Base-by-base conservation (phyloP, 1,284 basidiomycete genomes). In the Cryptococcus wingfieldii region DNA sequence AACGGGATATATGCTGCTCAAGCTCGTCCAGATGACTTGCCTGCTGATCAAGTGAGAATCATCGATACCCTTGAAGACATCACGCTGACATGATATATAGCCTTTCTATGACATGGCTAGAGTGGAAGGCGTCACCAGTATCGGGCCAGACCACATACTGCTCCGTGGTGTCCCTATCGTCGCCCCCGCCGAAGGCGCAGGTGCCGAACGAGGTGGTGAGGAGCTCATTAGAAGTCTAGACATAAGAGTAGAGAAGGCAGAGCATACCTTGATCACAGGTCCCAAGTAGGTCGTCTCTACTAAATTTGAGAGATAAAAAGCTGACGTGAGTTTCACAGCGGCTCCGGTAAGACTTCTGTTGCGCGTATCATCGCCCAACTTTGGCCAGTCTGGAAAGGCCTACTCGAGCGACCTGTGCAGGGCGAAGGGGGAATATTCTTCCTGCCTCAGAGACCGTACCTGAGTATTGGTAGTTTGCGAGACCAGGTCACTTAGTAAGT, bases 221-320 rank as follows among this genome's bases (percentile, higher is more conserved):
- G 81, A 83, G 55, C 82, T 96, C 31, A 86, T 96, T 38, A 83
- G 82, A 56, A 83, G 87, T 54, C 80, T 97, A 31, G 85, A 82
- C 48, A 74, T 97, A 14, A 75, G 78, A n/a, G 81, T 96, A 53
- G 80, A 80, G 51, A 81, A 84, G 13, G 89, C 90, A 5, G 88
- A 96, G 74, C 94, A 97, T 71, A 80, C 95, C 5, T 88, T 97
- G 83, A 91, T 98, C 68, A 95, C 91, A 0, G 94, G 94, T 1
- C 87, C 88, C 16, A 77, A 77, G 77, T 78, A 41, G 60, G 75
- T 65, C n/a, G 10, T 41, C 47, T 2, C 19, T 9, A 43, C 28
- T 52, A 62, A 13, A 27, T 39, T 1, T 46, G 19, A 25, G 25
- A 18, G 19, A 28, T 16, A 47, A n/a, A 38, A 6, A n/a, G 31